Conservation (phyloP, 495 filamentous ascomycete genomes). For the Halenospora varia region DNA sequence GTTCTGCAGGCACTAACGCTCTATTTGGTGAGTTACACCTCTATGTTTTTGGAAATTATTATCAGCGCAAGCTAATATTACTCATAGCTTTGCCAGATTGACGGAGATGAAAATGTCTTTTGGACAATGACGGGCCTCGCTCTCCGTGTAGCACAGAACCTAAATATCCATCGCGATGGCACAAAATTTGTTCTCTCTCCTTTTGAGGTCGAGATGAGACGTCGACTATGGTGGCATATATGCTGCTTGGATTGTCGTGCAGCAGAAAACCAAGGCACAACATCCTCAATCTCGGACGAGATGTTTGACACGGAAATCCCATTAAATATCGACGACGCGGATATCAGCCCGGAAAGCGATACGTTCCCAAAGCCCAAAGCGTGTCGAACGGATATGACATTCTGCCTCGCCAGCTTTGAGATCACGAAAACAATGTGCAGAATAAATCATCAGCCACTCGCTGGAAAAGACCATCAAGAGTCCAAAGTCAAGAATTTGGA, state of each 20-base stretch:
- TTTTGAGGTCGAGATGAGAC: slow-evolving; percentile 79
- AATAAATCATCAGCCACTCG: no score
- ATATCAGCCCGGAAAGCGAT: slow-evolving; percentile 58
- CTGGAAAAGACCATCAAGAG: no score
- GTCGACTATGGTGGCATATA: slow-evolving; percentile 80
- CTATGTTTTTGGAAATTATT: no score
- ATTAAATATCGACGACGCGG: slow-evolving; percentile 73
- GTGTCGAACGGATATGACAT: not conserved
- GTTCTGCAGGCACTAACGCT: slow-evolving; percentile 75
- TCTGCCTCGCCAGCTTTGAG: not conserved
- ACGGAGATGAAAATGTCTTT: slow-evolving; percentile 29
- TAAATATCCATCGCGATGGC: slow-evolving; percentile 78
- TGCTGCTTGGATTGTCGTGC: slow-evolving; percentile 70
- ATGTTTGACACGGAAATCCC: slow-evolving; percentile 58
- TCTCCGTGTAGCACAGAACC: slow-evolving; percentile 72
- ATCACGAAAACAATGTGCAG: no score
- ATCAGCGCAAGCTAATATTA: no score
- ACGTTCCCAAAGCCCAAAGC: not conserved
- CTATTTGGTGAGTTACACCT: no score
- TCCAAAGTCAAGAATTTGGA: no score
- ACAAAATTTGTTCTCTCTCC: slow-evolving; percentile 63
- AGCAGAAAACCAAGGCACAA: slow-evolving; percentile 76
- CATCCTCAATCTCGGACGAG: slow-evolving; percentile 79
- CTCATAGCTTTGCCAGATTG: slow-evolving; percentile 28
- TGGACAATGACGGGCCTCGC: slow-evolving; percentile 67